Conservation (phyloP, 208 protist genomes). For the Porcisia deanei region DNA sequence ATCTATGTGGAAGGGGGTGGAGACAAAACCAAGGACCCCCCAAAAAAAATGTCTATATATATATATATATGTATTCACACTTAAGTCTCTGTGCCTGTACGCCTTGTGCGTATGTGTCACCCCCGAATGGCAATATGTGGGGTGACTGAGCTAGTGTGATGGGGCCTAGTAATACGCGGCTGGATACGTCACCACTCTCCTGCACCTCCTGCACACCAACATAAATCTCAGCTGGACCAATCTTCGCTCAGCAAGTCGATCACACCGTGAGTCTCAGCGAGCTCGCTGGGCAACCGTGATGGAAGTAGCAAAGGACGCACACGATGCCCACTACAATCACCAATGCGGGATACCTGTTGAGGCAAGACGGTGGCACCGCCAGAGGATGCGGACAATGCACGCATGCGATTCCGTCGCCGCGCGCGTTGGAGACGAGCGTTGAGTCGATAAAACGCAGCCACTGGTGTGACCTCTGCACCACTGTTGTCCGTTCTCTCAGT, state of each 20-base stretch:
- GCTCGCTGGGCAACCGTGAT: background rate
- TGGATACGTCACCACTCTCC: background rate
- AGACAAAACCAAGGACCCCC: too few species aligned
- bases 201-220: background rate
- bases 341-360: background rate
- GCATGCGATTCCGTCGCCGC: slow-evolving; percentile 8
- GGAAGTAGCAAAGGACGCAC: background rate
- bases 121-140: background rate
- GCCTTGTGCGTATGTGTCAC: background rate
- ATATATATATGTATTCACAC: too few species aligned
- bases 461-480: background rate
- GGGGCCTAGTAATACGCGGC: too few species aligned
- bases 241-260: slow-evolving; percentile 12
- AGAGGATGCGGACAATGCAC: background rate
- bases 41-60: background rate
- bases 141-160: background rate
- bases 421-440: slow-evolving; percentile 14
- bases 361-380: background rate
- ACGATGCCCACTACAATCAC: background rate
- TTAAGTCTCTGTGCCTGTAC: too few species aligned
- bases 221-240: background rate
- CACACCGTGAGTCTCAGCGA: background rate
- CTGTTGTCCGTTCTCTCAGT: background rate
- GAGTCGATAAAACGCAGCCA: background rate
- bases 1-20: too few species aligned